Evolutionary conservation across 352 stramenopile species (phyloP), one percentile per base, ranked within the genome.

Genomic region (Pythium phragmiticola): DNA sequence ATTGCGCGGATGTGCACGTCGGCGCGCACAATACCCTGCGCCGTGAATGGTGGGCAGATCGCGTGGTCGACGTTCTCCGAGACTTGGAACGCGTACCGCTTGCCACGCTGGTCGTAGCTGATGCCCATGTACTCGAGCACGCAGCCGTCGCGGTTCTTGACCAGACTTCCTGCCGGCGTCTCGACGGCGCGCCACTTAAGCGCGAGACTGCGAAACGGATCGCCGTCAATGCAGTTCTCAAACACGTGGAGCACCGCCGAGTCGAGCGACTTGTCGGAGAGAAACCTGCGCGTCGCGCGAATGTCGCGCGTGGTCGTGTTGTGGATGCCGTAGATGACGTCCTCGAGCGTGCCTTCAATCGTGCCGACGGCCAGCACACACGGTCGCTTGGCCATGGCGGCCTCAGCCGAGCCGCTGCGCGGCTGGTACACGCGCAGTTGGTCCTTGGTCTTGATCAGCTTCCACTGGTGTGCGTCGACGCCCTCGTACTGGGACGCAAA

Each of bases 321-420:
- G 54, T 80, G 63, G 11, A 70, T 79, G 23, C 78, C 78, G 56
- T 83, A 87, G 68, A 87, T 84, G 50, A 84, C 75, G 63, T 89
- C 78, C 57, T 87, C 78, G 16, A 89, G 74, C 34, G 71, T 80
- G 7, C 78, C 78, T 47, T 66, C 48, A 49, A 90, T 75, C 52
- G 73, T 72, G 46, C 77, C 80, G 36, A 80, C 71, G 12, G 83
- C 69, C 26, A 88, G 61, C 51, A 87, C 48, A 47, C 57, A 51
- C 14, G 48, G 34, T 33, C 34, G 23, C 37, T 36, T 30, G 41
- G 43, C 17, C 17, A n/a, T 50, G 19, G n/a, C 28, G 53, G 41
- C 42, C 4, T 23, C 42, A 7, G 28, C 17, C 12, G 56, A 53
- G 28, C 56, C 42, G 11, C 39, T 41, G 5, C 56, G 42, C 8